These are phyloP conservation scores for Brassica carinata DNA, from an alignment of 345 rosid genomes.

Conservation along the genomic window DNA sequence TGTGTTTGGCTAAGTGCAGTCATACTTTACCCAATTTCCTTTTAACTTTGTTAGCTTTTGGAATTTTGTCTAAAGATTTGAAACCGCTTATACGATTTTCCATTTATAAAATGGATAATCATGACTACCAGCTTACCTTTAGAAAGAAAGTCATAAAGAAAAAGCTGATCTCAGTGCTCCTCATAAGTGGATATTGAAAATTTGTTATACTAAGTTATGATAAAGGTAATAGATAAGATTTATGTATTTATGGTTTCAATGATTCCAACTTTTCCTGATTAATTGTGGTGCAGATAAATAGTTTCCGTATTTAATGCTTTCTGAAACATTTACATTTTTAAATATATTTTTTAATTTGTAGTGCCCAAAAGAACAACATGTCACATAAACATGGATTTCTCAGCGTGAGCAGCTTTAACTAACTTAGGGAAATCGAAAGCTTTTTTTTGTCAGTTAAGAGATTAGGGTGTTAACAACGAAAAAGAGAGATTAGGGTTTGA, in stretches of 20 bases:
- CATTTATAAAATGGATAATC: constrained; percentile 35
- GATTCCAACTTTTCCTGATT: constrained; percentile 17
- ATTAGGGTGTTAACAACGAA: neutral
- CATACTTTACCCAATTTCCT: constrained; percentile 14
- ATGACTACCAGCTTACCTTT: constrained; percentile 33
- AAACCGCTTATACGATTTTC: constrained; percentile 33
- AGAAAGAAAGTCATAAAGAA: constrained; percentile 39
- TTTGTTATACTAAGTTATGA: neutral
- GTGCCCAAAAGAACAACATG: constrained; percentile 11
- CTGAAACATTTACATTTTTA: neutral
- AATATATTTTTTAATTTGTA: neutral
- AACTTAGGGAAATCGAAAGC: neutral
- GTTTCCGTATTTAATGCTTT: neutral
- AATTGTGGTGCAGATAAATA: constrained; percentile 24
- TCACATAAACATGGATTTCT: neutral
- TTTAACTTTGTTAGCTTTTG: constrained; percentile 28
- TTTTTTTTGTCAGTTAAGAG: neutral
- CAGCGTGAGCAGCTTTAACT: neutral
- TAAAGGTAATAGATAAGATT: constrained; percentile 30
- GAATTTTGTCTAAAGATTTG: constrained; percentile 42
- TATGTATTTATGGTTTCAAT: constrained; percentile 8
- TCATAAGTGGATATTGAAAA: constrained; percentile 37
- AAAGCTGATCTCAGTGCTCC: constrained; percentile 40
- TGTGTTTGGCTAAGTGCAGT: constrained; percentile 40
- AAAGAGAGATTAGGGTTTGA: neutral